phyloP scores from a whole-genome alignment of 2,329 filamentous ascomycete species.

The Penicillium sp. region DNA sequence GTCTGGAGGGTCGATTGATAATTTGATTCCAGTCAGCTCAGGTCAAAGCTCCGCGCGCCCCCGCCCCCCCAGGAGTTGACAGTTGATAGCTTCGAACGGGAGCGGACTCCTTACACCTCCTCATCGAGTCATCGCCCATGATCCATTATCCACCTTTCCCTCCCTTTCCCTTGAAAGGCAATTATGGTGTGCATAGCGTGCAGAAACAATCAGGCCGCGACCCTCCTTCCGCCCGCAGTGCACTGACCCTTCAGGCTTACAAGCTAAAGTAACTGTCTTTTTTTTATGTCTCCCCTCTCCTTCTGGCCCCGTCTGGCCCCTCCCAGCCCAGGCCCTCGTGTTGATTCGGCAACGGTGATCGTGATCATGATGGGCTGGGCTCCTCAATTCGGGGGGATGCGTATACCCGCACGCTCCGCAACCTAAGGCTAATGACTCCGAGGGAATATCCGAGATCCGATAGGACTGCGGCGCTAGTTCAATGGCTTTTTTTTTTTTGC shows the following conservation, averaged over 20 bases:
- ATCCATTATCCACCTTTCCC: background rate
- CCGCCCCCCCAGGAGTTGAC: background rate
- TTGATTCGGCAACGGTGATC: slow-evolving; percentile 29
- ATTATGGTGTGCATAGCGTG: slow-evolving; percentile 33
- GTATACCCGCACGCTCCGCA: slow-evolving; percentile 22
- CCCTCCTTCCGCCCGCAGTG: slow-evolving; percentile 17
- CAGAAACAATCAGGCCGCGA: slow-evolving; percentile 22
- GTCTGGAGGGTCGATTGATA: slow-evolving; percentile 6
- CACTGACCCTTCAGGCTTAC: slow-evolving; percentile 29
- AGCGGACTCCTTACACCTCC: background rate
- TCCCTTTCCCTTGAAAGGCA: slow-evolving; percentile 19
- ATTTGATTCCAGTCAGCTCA: slow-evolving; percentile 16
- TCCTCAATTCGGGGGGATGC: slow-evolving; percentile 21
- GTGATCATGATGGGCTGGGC: slow-evolving; percentile 13
- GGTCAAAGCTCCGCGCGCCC: slow-evolving; percentile 26
- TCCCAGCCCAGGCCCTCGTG: slow-evolving; percentile 10
- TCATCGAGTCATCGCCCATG: background rate
- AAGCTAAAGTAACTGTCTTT: slow-evolving; percentile 5
- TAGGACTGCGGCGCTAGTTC: slow-evolving; percentile 14
- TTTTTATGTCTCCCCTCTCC: background rate
- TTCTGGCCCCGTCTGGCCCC: slow-evolving; percentile 2
- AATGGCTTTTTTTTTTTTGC: background rate
- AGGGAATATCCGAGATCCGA: slow-evolving; percentile 16
- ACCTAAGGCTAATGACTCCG: slow-evolving; percentile 10
- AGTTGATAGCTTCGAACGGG: slow-evolving; percentile 27